Evolutionary conservation across 2,329 filamentous ascomycete genomes (phyloP), one percentile per base, ranked within the genome.

Genomic region (Xylariaceae sp.): DNA sequence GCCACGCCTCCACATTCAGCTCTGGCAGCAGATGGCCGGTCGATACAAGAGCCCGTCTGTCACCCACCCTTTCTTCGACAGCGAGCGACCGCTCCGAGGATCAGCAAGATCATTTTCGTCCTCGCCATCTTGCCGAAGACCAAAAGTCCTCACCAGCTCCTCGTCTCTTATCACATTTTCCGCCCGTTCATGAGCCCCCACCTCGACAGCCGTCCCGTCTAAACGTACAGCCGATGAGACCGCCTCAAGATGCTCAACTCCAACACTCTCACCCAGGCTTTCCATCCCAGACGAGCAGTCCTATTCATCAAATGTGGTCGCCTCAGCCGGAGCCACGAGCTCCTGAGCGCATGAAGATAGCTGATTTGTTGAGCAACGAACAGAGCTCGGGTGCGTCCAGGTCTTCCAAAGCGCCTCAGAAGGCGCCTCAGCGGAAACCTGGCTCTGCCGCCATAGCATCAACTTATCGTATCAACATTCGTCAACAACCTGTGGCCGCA

Each of bases 401-500:
- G 11, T 50, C 60, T 14, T 61, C 69, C 14, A 65, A 69, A 43
- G 65, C 64, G 19, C 62, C 65, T 2, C 63, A 62, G 47, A 67
- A 69, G 53, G 65, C 60, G 26, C 63, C 68, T 2, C 61, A 61
- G 51, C 60, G 58, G 7, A 54, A 44, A 7, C 56, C 34, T 17
- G 44, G 47, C 1, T 54, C 64, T 3, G 48, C 61, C 21, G 54
- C 64, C 11, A 49, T 56, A n/a, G 47, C 64, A 4, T 67, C 69
- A 12, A 72, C 73, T 23, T 80, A 79, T 65, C 72, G 67, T 33
- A 80, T 91, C 54, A 77, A 73, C 40, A 85, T 94, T 60, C 87
- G 91, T 46, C 91, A 95, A 72, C 90, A 94, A 68, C 91, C 91
- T 7, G 79, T 86, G 16, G 90, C 90, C 1, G 91, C 91, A 50